Evolutionary conservation across 1,284 basidiomycete genomes (phyloP).

Genomic region (Fomitopsis schrenkii): DNA sequence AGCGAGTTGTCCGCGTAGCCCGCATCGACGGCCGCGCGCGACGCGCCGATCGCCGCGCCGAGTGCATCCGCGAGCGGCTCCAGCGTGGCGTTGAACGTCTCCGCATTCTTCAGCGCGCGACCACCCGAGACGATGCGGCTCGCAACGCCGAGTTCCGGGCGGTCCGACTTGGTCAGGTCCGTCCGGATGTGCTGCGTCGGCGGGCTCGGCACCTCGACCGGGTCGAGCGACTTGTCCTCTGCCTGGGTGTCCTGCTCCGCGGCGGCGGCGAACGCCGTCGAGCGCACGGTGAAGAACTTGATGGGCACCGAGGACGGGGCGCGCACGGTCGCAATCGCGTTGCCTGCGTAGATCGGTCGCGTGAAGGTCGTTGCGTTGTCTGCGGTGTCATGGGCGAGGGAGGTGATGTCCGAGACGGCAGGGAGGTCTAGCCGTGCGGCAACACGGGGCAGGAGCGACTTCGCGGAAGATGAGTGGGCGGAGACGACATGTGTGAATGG

Average conservation of each 20-base stretch:
- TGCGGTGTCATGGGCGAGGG: slow-evolving; percentile 71
- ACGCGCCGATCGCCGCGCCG: slow-evolving; percentile 95
- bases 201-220: slow-evolving; percentile 59
- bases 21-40: slow-evolving; percentile 95
- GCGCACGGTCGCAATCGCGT: slow-evolving; percentile 92
- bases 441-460: slow-evolving; percentile 82
- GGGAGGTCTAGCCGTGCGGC: slow-evolving; percentile 86
- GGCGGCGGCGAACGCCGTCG: slow-evolving; percentile 90
- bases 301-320: slow-evolving; percentile 70
- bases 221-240: slow-evolving; percentile 61
- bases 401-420: slow-evolving; percentile 87
- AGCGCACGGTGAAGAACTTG: slow-evolving; percentile 95
- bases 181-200: slow-evolving; percentile 81
- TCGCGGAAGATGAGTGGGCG: slow-evolving; percentile 72
- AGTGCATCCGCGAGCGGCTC: slow-evolving; percentile 93
- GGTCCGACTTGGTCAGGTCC: slow-evolving; percentile 85
- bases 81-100: slow-evolving; percentile 86
- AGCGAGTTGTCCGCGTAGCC: slow-evolving; percentile 98
- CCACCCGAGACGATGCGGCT: slow-evolving; percentile 93
- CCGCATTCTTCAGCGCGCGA: slow-evolving; percentile 91
- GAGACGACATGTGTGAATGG: slow-evolving; percentile 87
- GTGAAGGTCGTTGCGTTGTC: slow-evolving; percentile 79
- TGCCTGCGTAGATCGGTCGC: slow-evolving; percentile 97
- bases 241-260: slow-evolving; percentile 47
- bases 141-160: slow-evolving; percentile 91